Evolutionary conservation across 805 yeast genomes (phyloP).

Genomic region (Teunomyces panamensis): DNA sequence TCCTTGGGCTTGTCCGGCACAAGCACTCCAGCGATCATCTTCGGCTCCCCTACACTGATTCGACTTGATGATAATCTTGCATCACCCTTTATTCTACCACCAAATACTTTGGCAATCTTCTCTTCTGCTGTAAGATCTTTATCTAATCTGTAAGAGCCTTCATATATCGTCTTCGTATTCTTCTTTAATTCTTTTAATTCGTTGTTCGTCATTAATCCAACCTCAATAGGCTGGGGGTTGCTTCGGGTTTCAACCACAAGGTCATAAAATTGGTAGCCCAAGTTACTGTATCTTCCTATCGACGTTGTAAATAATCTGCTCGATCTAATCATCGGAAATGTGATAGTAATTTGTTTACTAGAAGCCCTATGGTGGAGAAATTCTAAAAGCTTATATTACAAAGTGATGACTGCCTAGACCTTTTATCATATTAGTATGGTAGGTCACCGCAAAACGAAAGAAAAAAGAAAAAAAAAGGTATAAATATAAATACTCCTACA

Average conservation of each 20-base stretch:
- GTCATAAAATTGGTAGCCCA: conserved; percentile 33
- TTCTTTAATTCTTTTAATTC: conserved; percentile 18
- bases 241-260: conserved; percentile 33
- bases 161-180: conserved; percentile 21
- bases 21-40: conserved; percentile 52
- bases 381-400: not conserved
- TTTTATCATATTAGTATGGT: not conserved
- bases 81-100: conserved; percentile 55
- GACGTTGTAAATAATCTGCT: not conserved
- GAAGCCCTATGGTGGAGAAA: not conserved
- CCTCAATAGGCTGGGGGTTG: conserved; percentile 35
- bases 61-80: conserved; percentile 40
- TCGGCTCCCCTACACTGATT: conserved; percentile 33
- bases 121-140: conserved; percentile 39
- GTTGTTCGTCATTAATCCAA: conserved; percentile 20
- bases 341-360: not conserved
- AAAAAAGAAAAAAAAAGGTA: not conserved
- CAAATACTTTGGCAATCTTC: conserved; percentile 50
- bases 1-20: conserved; percentile 85
- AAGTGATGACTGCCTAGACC: not conserved
- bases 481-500: not conserved
- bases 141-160: conserved; percentile 31
- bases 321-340: not conserved
- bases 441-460: not conserved
- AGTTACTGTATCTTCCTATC: conserved; percentile 1